Conservation (phyloP, 768 basidiomycete species). For the Tylopilus subfusipes region DNA sequence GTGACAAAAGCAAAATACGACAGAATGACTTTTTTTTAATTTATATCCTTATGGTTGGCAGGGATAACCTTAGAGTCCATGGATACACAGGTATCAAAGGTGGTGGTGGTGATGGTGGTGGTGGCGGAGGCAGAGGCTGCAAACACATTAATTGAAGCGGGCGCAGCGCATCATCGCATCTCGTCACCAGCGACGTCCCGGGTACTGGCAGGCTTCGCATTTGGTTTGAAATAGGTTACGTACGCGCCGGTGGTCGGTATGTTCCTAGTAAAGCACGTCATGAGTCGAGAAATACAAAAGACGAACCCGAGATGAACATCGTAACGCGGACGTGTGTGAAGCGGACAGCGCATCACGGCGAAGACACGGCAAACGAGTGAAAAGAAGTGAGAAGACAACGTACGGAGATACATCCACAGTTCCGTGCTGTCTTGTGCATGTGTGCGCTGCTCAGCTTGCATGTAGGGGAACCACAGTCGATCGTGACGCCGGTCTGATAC, state of each 20-base stretch:
- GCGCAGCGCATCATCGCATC: background rate
- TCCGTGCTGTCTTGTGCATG: conserved; percentile 53
- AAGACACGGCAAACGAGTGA: background rate
- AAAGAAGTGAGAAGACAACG: background rate
- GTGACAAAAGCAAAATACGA: background rate
- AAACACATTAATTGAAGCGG: background rate
- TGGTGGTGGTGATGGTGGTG: background rate
- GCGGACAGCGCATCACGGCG: background rate
- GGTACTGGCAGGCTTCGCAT: conserved; percentile 54
- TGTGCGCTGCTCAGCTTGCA: conserved; percentile 59
- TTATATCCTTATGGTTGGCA: background rate
- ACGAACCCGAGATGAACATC: background rate
- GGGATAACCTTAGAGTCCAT: background rate
- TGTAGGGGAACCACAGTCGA: conserved; percentile 48
- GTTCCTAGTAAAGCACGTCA: conserved; percentile 25
- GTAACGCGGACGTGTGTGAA: background rate
- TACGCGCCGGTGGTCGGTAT: conserved; percentile 51
- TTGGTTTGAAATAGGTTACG: conserved; percentile 63
- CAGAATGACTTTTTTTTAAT: background rate
- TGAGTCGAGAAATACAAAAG: background rate
- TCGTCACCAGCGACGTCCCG: conserved; percentile 22
- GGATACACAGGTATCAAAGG: background rate
- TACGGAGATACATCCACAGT: conserved; percentile 54
- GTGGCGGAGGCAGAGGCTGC: background rate
- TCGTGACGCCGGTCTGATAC: conserved; percentile 59